phyloP scores from a whole-genome alignment of 345 rosid genomes.

The Ceriops decandra region DNA sequence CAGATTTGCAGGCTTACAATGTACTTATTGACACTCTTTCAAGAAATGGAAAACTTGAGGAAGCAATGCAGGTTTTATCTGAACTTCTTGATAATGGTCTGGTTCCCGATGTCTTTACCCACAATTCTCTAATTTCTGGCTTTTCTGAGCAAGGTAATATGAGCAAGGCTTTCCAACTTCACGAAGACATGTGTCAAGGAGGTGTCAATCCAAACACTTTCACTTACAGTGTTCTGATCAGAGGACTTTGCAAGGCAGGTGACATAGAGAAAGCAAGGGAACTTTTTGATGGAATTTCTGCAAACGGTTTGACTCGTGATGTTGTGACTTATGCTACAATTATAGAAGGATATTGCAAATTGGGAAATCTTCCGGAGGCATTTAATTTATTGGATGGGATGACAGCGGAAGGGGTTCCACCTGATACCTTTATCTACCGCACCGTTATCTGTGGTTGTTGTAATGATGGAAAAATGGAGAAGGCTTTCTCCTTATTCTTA shows the following conservation, averaged over 20 bases:
- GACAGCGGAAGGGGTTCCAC: slow-evolving; percentile 49
- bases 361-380: slow-evolving; percentile 53
- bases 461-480: slow-evolving; percentile 52
- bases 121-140: slow-evolving; percentile 61
- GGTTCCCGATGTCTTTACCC: slow-evolving; percentile 56
- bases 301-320: slow-evolving; percentile 46
- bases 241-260: slow-evolving; percentile 61
- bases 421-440: slow-evolving; percentile 59
- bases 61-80: slow-evolving; percentile 55
- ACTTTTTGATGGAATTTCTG: slow-evolving; percentile 54
- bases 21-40: slow-evolving; percentile 67
- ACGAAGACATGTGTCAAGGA: slow-evolving; percentile 48
- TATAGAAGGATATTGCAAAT: slow-evolving; percentile 75
- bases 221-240: slow-evolving; percentile 57
- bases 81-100: slow-evolving; percentile 53
- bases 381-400: slow-evolving; percentile 58
- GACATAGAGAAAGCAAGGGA: slow-evolving; percentile 52
- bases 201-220: slow-evolving; percentile 56
- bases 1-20: slow-evolving; percentile 52
- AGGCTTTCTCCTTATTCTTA: slow-evolving; percentile 48
- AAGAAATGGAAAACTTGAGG: slow-evolving; percentile 47
- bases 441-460: slow-evolving; percentile 65
- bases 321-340: slow-evolving; percentile 58
- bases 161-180: slow-evolving; percentile 42
- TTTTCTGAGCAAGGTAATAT: slow-evolving; percentile 53